Evolutionary conservation across 108 stramenopile genomes (phyloP).

Genomic region (Skeletonema marinoi): DNA sequence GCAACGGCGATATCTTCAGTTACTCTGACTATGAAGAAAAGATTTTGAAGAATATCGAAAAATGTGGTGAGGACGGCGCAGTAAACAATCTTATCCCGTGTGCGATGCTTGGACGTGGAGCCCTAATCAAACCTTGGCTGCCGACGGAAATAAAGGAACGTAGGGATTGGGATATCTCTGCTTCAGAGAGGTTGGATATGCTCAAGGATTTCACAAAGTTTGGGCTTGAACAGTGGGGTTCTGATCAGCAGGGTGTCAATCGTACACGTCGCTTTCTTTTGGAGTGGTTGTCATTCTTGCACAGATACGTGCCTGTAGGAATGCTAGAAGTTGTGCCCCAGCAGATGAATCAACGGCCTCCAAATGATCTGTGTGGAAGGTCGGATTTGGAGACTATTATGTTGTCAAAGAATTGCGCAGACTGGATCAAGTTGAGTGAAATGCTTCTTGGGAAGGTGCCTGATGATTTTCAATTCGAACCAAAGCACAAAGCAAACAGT

Average conservation of each 20-base stretch:
- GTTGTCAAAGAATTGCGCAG: conserved; percentile 61
- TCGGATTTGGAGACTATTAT: conserved; percentile 81
- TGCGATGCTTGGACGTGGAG: conserved; percentile 97
- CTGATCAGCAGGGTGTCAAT: conserved; percentile 95
- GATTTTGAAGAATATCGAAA: conserved; percentile 45
- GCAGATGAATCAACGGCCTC: conserved; percentile 95
- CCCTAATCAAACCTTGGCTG: conserved; percentile 98
- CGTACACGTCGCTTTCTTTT: conserved; percentile 94
- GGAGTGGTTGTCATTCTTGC: conserved; percentile 97
- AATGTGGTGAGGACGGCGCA: conserved; percentile 9
- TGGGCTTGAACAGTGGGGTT: conserved; percentile 98
- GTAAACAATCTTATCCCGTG: conserved; percentile 66
- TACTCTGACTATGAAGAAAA: conserved; percentile 90
- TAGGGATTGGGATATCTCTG: conserved; percentile 94
- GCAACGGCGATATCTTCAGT: conserved; percentile 96
- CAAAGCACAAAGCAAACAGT: conserved; percentile 92
- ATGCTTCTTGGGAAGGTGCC: conserved; percentile 95
- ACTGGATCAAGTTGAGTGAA: conserved; percentile 97
- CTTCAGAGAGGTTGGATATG: conserved; percentile 93
- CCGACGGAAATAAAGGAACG: conserved; percentile 97
- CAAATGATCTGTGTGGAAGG: conserved; percentile 60
- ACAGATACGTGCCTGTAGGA: conserved; percentile 96
- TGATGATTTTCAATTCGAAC: conserved; percentile 90
- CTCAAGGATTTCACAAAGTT: conserved; percentile 89
- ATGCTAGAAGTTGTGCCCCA: conserved; percentile 87